These are phyloP conservation scores for Prunella vulgaris DNA, from an alignment of 257 asterid species.

Conservation along the genomic window DNA sequence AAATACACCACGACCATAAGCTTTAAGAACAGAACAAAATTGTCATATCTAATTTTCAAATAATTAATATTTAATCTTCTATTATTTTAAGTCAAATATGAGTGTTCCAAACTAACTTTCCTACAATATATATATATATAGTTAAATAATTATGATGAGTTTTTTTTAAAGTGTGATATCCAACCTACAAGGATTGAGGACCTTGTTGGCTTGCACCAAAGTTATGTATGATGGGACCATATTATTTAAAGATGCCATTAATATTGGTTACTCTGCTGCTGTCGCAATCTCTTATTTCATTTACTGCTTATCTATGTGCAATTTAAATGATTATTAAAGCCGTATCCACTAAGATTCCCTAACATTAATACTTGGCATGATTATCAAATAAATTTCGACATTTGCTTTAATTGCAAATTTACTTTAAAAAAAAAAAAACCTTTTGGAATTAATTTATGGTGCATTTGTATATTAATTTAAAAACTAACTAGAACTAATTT, in stretches of 20 bases:
- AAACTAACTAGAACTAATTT: too few species aligned
- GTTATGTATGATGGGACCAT: constrained; percentile 24
- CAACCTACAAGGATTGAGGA: constrained; percentile 16
- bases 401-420: background rate
- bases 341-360: background rate
- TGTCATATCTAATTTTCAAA: too few species aligned
- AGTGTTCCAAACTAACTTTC: too few species aligned
- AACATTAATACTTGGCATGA: background rate
- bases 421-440: background rate
- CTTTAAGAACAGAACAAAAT: too few species aligned
- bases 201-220: constrained; percentile 23
- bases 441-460: background rate
- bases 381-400: background rate
- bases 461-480: too few species aligned
- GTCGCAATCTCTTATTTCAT: constrained; percentile 16
- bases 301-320: background rate
- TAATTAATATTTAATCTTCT: too few species aligned
- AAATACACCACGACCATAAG: too few species aligned
- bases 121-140: too few species aligned
- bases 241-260: constrained; percentile 19
- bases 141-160: constrained; percentile 10
- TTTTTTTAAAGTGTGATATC: background rate
- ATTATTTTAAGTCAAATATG: too few species aligned
- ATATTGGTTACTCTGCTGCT: constrained; percentile 17
- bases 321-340: constrained; percentile 8